Percentiles rank a stretch among this genome's conserved stretches.
Evolutionary conservation across 306 rosid species (phyloP).

Genomic region (Macrotyloma uniflorum): DNA sequence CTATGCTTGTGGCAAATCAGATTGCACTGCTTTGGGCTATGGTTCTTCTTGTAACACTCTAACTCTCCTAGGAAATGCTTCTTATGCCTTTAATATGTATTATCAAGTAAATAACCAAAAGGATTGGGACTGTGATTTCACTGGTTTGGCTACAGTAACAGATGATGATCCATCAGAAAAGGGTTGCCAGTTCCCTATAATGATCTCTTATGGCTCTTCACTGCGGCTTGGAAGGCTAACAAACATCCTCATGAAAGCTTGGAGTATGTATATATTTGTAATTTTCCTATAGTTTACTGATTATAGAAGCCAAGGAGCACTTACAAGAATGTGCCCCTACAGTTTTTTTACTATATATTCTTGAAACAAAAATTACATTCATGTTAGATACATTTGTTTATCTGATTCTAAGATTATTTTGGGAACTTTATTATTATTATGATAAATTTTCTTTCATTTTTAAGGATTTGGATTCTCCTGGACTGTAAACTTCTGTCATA

Average conservation of each 20-base stretch:
- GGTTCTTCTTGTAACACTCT: constrained; percentile 86
- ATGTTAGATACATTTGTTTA: neutral
- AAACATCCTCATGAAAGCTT: constrained; percentile 20
- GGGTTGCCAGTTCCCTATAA: constrained; percentile 68
- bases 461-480: neutral
- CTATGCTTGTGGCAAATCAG: constrained; percentile 82
- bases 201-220: constrained; percentile 59
- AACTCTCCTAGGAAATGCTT: constrained; percentile 72
- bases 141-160: constrained; percentile 65
- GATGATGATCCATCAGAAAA: constrained; percentile 70
- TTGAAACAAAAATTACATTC: neutral
- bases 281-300: constrained; percentile 37
- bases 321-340: neutral
- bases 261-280: constrained; percentile 47
- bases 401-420: neutral
- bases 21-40: constrained; percentile 87
- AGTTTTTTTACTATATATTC: constrained; percentile 21
- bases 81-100: constrained; percentile 93
- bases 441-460: neutral
- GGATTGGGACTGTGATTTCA: constrained; percentile 69
- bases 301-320: constrained; percentile 1
- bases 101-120: constrained; percentile 71
- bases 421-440: neutral
- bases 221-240: constrained; percentile 26
- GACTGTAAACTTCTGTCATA: neutral